These are phyloP conservation scores for Piper betle DNA, from an alignment of 164 flowering plant species.

Conservation along the genomic window DNA sequence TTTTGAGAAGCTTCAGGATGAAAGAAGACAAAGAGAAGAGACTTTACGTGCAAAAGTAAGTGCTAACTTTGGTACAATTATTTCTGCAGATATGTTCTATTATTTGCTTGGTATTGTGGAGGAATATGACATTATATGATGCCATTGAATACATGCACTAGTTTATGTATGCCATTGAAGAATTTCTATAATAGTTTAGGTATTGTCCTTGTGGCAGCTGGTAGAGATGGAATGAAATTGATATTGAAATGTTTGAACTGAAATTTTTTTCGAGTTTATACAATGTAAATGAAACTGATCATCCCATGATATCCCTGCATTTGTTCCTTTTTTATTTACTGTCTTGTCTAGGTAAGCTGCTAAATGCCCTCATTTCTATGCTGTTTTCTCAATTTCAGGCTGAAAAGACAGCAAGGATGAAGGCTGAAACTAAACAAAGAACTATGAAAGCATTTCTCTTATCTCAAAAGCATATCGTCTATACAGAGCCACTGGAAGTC, in stretches of 20 bases:
- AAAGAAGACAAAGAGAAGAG: slow-evolving; percentile 63
- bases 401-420: slow-evolving; percentile 63
- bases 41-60: slow-evolving; percentile 72
- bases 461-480: slow-evolving; percentile 85
- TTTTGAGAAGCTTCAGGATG: slow-evolving; percentile 58
- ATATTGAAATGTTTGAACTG: too few relatives aligned
- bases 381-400: slow-evolving; percentile 32
- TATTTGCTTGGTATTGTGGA: too few relatives aligned
- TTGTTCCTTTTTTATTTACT: neutral
- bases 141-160: neutral
- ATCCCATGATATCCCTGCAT: too few relatives aligned
- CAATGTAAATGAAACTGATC: too few relatives aligned
- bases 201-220: too few relatives aligned
- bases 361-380: neutral
- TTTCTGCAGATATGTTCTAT: too few relatives aligned
- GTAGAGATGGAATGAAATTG: too few relatives aligned
- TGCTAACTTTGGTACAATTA: slow-evolving; percentile 2
- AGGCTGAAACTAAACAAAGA: slow-evolving; percentile 67
- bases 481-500: slow-evolving; percentile 84
- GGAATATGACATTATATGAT: too few relatives aligned
- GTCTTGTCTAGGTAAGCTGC: neutral
- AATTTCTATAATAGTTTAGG: neutral
- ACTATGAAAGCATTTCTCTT: slow-evolving; percentile 60
- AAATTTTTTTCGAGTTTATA: too few relatives aligned
- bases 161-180: neutral